A percentile compares a stretch with the other conserved stretches of the same genome.
These are phyloP conservation scores for Prunus mira DNA, from an alignment of 306 rosid species.

Conservation along the genomic window DNA sequence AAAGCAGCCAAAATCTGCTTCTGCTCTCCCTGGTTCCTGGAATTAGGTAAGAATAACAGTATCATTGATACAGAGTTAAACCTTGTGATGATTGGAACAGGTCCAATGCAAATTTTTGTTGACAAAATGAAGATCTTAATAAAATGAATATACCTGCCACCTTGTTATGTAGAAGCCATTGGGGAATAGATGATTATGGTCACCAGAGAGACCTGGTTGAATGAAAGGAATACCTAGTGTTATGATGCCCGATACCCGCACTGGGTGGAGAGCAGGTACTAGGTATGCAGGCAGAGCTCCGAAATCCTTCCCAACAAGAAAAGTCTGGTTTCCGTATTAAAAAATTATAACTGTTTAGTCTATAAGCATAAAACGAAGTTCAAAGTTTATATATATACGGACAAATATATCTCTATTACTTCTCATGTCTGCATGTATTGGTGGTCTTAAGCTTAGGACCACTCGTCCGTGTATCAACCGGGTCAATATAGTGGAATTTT, in stretches of 20 bases:
- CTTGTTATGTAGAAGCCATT: constrained; percentile 46
- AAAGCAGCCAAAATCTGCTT: constrained; percentile 53
- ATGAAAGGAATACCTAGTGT: constrained; percentile 53
- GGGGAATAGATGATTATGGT: constrained; percentile 43
- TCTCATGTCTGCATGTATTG: too few species aligned
- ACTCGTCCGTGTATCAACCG: too few species aligned
- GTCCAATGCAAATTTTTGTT: neutral
- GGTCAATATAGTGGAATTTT: too few species aligned
- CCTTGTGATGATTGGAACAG: neutral
- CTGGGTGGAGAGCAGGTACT: constrained; percentile 36
- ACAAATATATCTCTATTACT: too few species aligned
- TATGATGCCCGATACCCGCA: constrained; percentile 30
- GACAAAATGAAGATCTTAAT: neutral
- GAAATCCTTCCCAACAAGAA: constrained; percentile 53
- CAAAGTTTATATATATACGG: too few species aligned
- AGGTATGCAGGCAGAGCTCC: constrained; percentile 46
- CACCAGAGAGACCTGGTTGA: constrained; percentile 37
- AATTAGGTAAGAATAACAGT: neutral
- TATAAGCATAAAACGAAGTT: too few species aligned
- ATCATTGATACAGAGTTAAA: neutral
- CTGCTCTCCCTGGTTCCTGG: constrained; percentile 55
- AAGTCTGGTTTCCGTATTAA: constrained; percentile 28
- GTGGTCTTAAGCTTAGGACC: too few species aligned
- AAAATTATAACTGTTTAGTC: neutral
- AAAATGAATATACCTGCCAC: constrained; percentile 42